phyloP scores from a whole-genome alignment of 257 asterid species.

The Solanum ossicruentum region DNA sequence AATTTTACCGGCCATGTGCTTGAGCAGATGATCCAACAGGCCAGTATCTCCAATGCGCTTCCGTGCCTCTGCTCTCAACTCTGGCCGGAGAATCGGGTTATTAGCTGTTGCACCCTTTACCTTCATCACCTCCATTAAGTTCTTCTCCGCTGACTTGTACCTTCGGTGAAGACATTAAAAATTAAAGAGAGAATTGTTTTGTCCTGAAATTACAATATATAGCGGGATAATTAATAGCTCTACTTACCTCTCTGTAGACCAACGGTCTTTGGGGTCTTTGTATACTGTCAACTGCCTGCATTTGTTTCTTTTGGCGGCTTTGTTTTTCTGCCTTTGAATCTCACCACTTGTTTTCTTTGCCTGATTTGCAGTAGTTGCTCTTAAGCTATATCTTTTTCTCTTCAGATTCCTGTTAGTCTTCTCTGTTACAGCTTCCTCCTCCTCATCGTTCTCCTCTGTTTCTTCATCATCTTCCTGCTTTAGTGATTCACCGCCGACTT shows the following conservation, averaged over 20 bases:
- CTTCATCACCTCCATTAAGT: conserved; percentile 75
- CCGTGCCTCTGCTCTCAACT: conserved; percentile 82
- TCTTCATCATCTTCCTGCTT: conserved; percentile 12
- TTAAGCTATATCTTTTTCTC: conserved; percentile 62
- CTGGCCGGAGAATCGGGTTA: conserved; percentile 70
- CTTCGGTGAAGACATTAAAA: conserved; percentile 13
- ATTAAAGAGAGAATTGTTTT: background rate
- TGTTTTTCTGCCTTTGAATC: conserved; percentile 27
- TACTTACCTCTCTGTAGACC: conserved; percentile 81
- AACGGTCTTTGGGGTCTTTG: conserved; percentile 74
- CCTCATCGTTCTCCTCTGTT: conserved; percentile 13
- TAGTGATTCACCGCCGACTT: background rate
- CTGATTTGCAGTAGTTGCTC: conserved; percentile 34
- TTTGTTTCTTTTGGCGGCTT: conserved; percentile 21
- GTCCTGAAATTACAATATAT: background rate
- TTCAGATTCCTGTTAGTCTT: conserved; percentile 28
- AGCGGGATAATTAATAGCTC: background rate
- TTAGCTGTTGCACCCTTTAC: conserved; percentile 50
- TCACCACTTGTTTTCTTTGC: conserved; percentile 36
- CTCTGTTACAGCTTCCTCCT: conserved; percentile 16
- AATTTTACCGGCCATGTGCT: conserved; percentile 91
- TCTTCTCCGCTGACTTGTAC: conserved; percentile 73
- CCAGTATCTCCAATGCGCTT: conserved; percentile 92
- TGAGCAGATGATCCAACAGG: conserved; percentile 76
- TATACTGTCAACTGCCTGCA: conserved; percentile 34